These are phyloP conservation scores for Kickxella alabastrina DNA, from an alignment of 192 early-diverging fungal species.

Conservation along the genomic window DNA sequence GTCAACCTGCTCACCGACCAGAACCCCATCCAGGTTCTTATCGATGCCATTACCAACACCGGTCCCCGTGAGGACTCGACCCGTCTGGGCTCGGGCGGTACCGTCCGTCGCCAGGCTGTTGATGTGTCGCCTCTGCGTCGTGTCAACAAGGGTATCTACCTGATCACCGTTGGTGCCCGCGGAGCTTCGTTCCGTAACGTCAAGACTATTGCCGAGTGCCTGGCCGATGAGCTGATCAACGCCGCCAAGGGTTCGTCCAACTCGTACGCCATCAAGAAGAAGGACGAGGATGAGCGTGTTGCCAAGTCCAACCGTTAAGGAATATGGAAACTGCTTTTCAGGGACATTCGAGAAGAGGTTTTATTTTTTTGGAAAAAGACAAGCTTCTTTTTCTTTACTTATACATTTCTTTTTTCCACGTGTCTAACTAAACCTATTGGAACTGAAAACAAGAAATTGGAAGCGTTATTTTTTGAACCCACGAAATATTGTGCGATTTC, in stretches of 20 bases:
- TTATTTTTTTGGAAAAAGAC: constrained; percentile 5
- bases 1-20: constrained; percentile 96
- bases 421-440: no score
- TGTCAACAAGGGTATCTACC: constrained; percentile 92
- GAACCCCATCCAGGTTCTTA: constrained; percentile 97
- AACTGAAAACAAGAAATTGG: no score
- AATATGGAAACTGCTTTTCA: constrained; percentile 64
- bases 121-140: constrained; percentile 98
- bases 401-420: no score
- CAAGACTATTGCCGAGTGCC: constrained; percentile 99
- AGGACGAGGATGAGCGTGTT: constrained; percentile 88
- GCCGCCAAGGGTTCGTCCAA: constrained; percentile 98
- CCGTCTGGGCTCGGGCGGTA: constrained; percentile 95
- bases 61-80: constrained; percentile 99
- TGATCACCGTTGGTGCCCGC: constrained; percentile 94
- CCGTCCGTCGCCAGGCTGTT: constrained; percentile 98
- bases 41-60: constrained; percentile 99
- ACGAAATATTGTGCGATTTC: no score
- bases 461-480: no score
- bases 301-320: constrained; percentile 58
- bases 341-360: constrained; percentile 2
- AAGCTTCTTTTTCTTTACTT: no score
- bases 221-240: constrained; percentile 99
- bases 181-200: constrained; percentile 99
- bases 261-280: constrained; percentile 99